Percentiles rank a stretch among this genome's conserved stretches.
Conservation (phyloP, 805 yeast genomes). For the Sugiyamaella chiloensis region DNA sequence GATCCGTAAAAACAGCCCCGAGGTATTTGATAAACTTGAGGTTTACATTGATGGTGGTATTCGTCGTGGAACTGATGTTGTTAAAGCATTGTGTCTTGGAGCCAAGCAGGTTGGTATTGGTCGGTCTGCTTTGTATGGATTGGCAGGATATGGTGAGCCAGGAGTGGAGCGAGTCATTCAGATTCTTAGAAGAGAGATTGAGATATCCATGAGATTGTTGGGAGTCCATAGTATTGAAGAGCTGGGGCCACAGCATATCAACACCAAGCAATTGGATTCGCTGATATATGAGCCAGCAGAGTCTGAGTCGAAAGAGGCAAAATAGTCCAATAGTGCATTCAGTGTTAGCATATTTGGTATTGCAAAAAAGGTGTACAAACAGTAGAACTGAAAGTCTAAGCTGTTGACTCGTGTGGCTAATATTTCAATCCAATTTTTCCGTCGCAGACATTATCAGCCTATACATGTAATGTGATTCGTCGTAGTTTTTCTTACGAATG, state of each 20-base stretch:
- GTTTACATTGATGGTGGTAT: slow-evolving; percentile 66
- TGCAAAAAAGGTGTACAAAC: too few relatives aligned
- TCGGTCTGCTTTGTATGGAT: slow-evolving; percentile 60
- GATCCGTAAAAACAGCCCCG: slow-evolving; percentile 39
- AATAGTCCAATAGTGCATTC: too few relatives aligned
- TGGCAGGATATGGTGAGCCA: slow-evolving; percentile 64
- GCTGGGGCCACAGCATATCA: slow-evolving; percentile 34
- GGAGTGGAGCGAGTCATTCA: slow-evolving; percentile 60
- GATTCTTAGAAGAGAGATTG: slow-evolving; percentile 57
- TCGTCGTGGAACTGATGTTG: slow-evolving; percentile 60
- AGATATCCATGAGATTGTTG: slow-evolving; percentile 61
- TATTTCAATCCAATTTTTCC: too few relatives aligned
- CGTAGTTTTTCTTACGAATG: too few relatives aligned
- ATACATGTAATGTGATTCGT: too few relatives aligned
- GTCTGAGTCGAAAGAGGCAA: too few relatives aligned
- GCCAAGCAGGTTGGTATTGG: slow-evolving; percentile 66
- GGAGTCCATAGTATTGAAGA: slow-evolving; percentile 54
- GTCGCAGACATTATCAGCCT: too few relatives aligned
- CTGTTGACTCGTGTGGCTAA: too few relatives aligned
- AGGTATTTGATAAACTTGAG: slow-evolving; percentile 44
- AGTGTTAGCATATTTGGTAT: too few relatives aligned
- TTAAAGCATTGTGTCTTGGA: slow-evolving; percentile 65
- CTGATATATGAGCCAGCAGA: too few relatives aligned
- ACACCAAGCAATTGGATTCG: slow-evolving; percentile 24
- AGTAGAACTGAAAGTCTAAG: too few relatives aligned